Conservation (phyloP, 176 grass and related monocot genomes). For the Rhynchospora pubera region DNA sequence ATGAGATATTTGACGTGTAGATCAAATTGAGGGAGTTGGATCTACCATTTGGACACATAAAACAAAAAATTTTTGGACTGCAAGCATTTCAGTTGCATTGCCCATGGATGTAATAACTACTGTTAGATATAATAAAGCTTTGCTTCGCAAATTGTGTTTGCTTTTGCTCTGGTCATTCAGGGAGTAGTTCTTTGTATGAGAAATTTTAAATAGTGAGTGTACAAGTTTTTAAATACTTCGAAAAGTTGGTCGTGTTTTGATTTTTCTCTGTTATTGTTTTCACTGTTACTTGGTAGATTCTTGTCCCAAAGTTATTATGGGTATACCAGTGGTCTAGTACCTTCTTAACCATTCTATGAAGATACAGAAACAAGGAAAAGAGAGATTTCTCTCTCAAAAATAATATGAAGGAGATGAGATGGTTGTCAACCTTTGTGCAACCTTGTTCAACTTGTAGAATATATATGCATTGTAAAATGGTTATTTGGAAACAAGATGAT, state of each 20-base stretch:
- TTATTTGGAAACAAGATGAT: too few relatives aligned
- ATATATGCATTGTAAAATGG: not conserved
- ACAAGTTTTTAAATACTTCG: not conserved
- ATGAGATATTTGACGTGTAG: too few relatives aligned
- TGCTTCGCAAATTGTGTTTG: not conserved
- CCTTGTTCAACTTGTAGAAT: not conserved
- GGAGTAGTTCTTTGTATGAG: not conserved
- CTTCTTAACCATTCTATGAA: not conserved
- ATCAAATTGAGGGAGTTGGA: too few relatives aligned
- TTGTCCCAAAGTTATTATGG: not conserved
- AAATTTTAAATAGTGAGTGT: not conserved
- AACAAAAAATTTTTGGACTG: too few relatives aligned
- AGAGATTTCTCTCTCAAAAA: not conserved
- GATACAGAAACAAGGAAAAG: not conserved
- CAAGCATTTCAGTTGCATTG: too few relatives aligned
- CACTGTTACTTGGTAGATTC: not conserved
- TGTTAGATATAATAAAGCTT: too few relatives aligned
- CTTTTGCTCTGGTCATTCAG: not conserved
- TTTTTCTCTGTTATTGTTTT: not conserved
- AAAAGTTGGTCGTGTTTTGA: not conserved
- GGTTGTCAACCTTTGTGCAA: not conserved
- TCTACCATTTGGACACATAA: too few relatives aligned
- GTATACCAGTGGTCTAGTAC: not conserved
- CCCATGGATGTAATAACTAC: too few relatives aligned
- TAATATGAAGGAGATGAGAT: not conserved